These are phyloP conservation scores for Umbilicus rupestris DNA, from an alignment of 164 flowering plant species.

Conservation along the genomic window DNA sequence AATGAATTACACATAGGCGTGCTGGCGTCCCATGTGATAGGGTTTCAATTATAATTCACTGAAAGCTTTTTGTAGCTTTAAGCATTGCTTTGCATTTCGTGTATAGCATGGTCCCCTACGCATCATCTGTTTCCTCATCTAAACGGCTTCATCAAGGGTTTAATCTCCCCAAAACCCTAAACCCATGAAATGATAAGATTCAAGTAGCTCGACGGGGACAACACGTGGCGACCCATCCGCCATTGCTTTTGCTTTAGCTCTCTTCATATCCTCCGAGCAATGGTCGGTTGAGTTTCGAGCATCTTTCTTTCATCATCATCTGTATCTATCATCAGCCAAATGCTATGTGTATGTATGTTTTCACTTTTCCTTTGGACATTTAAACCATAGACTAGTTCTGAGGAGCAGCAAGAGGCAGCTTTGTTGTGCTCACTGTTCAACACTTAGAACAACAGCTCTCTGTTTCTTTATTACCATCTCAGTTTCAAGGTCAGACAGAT, in stretches of 20 bases:
- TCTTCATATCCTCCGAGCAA: background rate
- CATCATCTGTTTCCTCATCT: background rate
- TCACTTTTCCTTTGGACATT: background rate
- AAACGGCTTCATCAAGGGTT: background rate
- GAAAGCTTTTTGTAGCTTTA: constrained; percentile 2
- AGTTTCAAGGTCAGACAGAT: background rate
- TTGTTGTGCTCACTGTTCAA: constrained; percentile 3
- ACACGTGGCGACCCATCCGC: background rate
- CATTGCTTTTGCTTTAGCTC: constrained; percentile 5
- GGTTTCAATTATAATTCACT: constrained; percentile 1
- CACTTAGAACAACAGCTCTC: background rate
- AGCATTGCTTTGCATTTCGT: background rate
- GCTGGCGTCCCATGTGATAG: constrained; percentile 1
- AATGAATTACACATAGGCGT: background rate
- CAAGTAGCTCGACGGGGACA: background rate
- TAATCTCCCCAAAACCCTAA: background rate
- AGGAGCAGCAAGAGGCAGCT: background rate
- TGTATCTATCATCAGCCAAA: background rate
- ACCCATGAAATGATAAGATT: background rate
- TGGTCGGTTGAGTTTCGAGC: constrained; percentile 7
- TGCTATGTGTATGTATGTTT: background rate
- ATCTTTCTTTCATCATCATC: background rate
- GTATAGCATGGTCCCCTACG: background rate
- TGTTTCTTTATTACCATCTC: background rate
- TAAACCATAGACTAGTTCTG: background rate